Evolutionary conservation across 2,329 filamentous ascomycete species (phyloP), one percentile per base, ranked within the genome.

Genomic region (Thelonectria discophora): DNA sequence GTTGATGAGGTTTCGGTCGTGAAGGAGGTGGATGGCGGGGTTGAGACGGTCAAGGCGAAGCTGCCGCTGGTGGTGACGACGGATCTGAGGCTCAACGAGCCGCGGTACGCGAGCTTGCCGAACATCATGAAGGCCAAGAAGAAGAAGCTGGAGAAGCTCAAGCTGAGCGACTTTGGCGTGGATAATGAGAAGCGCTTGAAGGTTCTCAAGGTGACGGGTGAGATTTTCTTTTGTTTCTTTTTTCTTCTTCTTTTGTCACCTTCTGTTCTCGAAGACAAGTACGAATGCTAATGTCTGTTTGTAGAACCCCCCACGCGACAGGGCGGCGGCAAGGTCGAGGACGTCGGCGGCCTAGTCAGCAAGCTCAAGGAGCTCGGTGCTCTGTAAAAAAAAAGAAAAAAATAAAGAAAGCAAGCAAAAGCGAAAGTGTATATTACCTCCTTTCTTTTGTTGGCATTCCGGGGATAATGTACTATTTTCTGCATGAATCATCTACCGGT

Each of bases 121-220:
- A 98, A 98, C 77, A 98, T 99, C 68, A 99, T 99, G 95, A 99
- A 98, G 90, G 95, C 95, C 55, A 99, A 99, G 91, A 99, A 98
- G 91, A 99, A 99, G 90, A 92, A 92, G 74, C 75, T 99, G 71
- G 93, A 95, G 73, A 98, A 97, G 90, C 90, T 93, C 85, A 92
- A 86, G 68, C 77, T 97, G 76, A 85, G 82, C 59, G 95, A 99
- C 75, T 91, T 91, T 77, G 92, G 91, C 2, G 80, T 97, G 45
- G 89, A 93, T 71, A 86, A 86, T 54, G 84, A 86, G 77, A 88
- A 85, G 79, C 85, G 94, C 72, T 79, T 99, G 76, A 97, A 95
- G 88, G 91, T 93, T 56, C 74, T 98, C 71, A 95, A 95, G 86
- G 94, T 99, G 67, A 88, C 86, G 50, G 90, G 90, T 93, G 80